These are phyloP conservation scores for Guyanaporus albipodus DNA, from an alignment of 768 basidiomycete genomes.

Conservation along the genomic window DNA sequence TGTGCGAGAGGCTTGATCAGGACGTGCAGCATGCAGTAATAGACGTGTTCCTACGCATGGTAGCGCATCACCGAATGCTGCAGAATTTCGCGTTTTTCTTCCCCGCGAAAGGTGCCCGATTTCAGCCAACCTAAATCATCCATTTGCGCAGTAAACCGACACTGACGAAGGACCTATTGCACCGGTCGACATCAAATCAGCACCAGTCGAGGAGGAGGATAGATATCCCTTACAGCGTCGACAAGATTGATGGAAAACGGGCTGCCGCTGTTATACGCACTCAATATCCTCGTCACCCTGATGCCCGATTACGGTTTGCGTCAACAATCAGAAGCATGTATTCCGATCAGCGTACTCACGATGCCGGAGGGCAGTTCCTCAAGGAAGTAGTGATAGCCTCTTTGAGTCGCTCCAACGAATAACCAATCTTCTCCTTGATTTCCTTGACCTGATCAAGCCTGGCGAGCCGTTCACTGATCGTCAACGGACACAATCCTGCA, in stretches of 20 bases:
- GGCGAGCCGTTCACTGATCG: constrained; percentile 19
- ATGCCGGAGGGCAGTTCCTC: constrained; percentile 14
- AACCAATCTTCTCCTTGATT: constrained; percentile 24
- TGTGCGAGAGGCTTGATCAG: constrained; percentile 7
- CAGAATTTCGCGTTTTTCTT: constrained; percentile 38
- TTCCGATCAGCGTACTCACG: constrained; percentile 17
- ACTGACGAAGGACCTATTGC: constrained; percentile 51
- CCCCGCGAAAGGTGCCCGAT: constrained; percentile 36
- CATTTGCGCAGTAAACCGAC: constrained; percentile 53
- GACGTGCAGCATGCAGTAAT: not conserved
- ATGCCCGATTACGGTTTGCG: not conserved
- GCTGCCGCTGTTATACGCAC: constrained; percentile 49
- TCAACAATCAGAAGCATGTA: not conserved
- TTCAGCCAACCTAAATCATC: constrained; percentile 48
- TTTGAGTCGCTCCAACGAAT: constrained; percentile 22
- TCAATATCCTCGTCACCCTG: constrained; percentile 42
- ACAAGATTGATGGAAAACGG: constrained; percentile 55
- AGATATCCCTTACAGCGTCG: constrained; percentile 51
- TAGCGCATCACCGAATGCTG: constrained; percentile 52
- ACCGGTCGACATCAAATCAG: not conserved
- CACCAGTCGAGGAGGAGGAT: not conserved
- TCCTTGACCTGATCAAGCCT: constrained; percentile 24
- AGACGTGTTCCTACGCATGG: constrained; percentile 43
- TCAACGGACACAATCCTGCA: not conserved
- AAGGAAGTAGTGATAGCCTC: constrained; percentile 20